Percentiles rank a stretch among this genome's conserved stretches.
phyloP scores from a whole-genome alignment of 1,284 basidiomycete genomes.

The Puccinia hordei region DNA sequence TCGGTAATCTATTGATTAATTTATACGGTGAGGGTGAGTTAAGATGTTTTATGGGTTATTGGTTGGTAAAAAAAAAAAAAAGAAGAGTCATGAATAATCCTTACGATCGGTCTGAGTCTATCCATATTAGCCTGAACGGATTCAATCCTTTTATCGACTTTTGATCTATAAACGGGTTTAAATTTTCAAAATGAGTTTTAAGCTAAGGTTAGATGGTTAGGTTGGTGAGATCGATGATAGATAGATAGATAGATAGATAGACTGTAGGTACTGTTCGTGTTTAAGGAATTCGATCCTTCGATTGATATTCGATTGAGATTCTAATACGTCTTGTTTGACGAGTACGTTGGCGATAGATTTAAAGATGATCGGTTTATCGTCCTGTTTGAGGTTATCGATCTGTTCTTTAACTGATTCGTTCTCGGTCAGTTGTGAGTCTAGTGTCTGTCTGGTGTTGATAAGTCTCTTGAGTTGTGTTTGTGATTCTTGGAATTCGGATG shows the following conservation, averaged over 20 bases:
- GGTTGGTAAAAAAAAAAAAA: no score
- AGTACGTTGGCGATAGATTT: conserved; percentile 91
- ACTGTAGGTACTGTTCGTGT: conserved; percentile 82
- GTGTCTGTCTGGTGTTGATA: conserved; percentile 76
- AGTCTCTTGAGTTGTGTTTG: conserved; percentile 67
- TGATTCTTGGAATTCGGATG: no score
- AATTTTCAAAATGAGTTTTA: no score
- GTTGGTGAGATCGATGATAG: no score
- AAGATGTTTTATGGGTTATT: no score
- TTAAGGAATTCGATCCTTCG: conserved; percentile 89
- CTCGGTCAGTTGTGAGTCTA: conserved; percentile 86
- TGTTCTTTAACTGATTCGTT: conserved; percentile 74
- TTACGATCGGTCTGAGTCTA: conserved; percentile 24
- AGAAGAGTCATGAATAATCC: no score
- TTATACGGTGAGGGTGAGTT: no score
- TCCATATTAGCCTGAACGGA: conserved; percentile 19
- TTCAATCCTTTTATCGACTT: conserved; percentile 26
- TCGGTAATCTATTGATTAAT: not conserved
- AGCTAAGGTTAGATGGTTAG: not conserved
- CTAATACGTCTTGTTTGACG: conserved; percentile 82
- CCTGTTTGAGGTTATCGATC: not conserved
- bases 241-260: no score
- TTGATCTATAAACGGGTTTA: conserved; percentile 20
- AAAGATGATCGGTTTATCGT: conserved; percentile 65
- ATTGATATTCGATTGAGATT: conserved; percentile 86